A percentile compares a stretch with the other conserved stretches of the same genome.
Conservation (phyloP, 192 early-diverging fungal species). For the Kappamyces sp. region DNA sequence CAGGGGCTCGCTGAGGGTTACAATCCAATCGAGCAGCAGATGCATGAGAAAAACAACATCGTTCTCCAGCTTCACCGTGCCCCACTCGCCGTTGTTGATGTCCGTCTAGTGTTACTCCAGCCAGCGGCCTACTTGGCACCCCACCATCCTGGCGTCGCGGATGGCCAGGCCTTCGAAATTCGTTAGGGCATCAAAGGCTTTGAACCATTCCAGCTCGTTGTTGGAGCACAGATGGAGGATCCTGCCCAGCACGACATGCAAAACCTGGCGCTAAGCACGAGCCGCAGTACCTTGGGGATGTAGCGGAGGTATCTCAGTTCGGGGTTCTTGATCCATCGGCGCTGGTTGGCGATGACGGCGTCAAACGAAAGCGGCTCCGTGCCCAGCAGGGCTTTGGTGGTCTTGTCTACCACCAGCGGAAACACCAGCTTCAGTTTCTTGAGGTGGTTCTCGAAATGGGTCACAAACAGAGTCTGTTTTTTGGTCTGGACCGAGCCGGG, state of each 20-base stretch:
- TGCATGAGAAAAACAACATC: conserved; percentile 14
- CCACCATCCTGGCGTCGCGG: background rate
- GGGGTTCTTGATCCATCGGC: conserved; percentile 18
- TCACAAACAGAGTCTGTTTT: conserved; percentile 36
- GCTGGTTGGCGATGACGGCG: conserved; percentile 28
- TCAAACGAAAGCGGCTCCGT: conserved; percentile 18
- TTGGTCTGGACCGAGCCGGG: conserved; percentile 40
- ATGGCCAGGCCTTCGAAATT: background rate
- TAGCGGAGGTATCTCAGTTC: conserved; percentile 23
- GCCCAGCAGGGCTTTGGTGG: background rate
- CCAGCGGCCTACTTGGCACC: background rate
- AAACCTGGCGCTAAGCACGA: conserved; percentile 9
- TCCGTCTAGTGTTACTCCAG: conserved; percentile 2
- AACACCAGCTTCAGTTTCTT: conserved; percentile 23
- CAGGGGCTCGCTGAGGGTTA: conserved; percentile 22
- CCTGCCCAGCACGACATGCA: conserved; percentile 8
- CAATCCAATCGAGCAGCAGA: conserved; percentile 33
- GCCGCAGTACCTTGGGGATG: conserved; percentile 35
- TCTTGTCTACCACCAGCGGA: conserved; percentile 9
- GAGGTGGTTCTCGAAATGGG: conserved; percentile 30
- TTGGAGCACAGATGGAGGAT: conserved; percentile 5
- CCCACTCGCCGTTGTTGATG: conserved; percentile 27
- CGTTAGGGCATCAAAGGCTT: background rate
- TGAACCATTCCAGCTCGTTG: conserved; percentile 9
- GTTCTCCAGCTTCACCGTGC: background rate